Base-by-base conservation (phyloP, 2,329 filamentous ascomycete genomes). In the Podosphaera fusca region DNA sequence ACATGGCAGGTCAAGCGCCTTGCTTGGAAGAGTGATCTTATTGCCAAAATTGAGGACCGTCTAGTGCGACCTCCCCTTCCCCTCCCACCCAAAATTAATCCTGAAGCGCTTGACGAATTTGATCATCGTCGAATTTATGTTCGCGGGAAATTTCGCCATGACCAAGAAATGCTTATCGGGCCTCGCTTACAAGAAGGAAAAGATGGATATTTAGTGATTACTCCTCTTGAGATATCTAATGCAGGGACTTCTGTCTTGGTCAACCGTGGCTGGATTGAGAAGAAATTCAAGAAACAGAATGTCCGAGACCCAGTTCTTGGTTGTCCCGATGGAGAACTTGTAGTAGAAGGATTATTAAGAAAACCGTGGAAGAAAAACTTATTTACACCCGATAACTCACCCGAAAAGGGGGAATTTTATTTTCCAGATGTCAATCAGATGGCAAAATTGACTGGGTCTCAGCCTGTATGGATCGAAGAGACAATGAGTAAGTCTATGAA, bases 361-460 rank as follows among this genome's bases (percentile, higher is more conserved):
- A 81, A 92, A 71, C 90, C 90, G 7, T 94, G 87, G 79, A 92
- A 94, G 77, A 94, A 90, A 76, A 98, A 98, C 69, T 84, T 89
- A 78, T 98, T 98, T 69, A 98, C 92, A 57, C 92, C 92, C 0
- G 81, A 85, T 0, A 98, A 98, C 65, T 75, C 80, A 63, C 90
- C 90, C 0, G 82, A 89, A 63, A 81, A 81, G 66, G 80, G 83
- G 59, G 82, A 88, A 69, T 98, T 94, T 68, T 95, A 95, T 71
- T 98, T 98, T 66, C 90, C 92, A 0, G 90, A 95, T 69, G 87
- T 98, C 31, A 70, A 77, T 64, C 80, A 95, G 74, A 98, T 98
- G 92, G 92, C 92, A 1, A 75, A 74, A 60, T 70, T 87, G 67
- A 82, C 81, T 31, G 87, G 85, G 1, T 89, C 84, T 64, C 87